Evolutionary conservation across 768 basidiomycete species (phyloP).

Genomic region (Leccinum obscurum): DNA sequence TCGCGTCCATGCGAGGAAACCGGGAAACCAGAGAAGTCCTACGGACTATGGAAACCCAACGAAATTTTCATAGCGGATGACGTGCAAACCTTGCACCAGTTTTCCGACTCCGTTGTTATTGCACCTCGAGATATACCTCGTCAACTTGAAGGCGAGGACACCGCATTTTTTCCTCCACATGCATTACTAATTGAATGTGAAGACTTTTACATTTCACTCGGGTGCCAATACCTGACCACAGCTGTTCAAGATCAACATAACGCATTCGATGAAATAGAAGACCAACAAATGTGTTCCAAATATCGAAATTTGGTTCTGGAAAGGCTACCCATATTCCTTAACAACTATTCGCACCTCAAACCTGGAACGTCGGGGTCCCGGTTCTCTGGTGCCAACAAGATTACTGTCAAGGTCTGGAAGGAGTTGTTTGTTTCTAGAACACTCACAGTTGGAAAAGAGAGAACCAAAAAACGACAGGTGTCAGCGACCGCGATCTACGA

Average conservation of each 20-base stretch:
- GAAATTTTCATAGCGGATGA: conserved; percentile 85
- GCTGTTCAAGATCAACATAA: conserved; percentile 78
- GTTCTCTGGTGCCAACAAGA: conserved; percentile 50
- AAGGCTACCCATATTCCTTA: conserved; percentile 81
- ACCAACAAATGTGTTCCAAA: conserved; percentile 45
- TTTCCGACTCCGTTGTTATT: conserved; percentile 66
- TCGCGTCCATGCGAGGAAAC: background rate
- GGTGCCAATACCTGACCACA: conserved; percentile 65
- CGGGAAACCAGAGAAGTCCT: conserved; percentile 51
- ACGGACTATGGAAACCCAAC: conserved; percentile 62
- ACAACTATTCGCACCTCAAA: conserved; percentile 71
- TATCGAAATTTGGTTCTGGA: conserved; percentile 64
- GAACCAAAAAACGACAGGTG: conserved; percentile 55
- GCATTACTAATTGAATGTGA: background rate
- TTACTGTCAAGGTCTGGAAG: conserved; percentile 68
- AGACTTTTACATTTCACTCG: conserved; percentile 75
- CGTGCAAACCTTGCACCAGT: conserved; percentile 69
- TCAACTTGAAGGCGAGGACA: conserved; percentile 34
- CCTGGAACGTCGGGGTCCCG: conserved; percentile 56
- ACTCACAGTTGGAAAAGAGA: conserved; percentile 48
- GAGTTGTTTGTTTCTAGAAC: conserved; percentile 44
- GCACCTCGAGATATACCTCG: conserved; percentile 82
- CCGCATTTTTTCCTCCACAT: background rate
- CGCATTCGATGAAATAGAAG: conserved; percentile 46
- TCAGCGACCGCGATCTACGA: conserved; percentile 65